Evolutionary conservation across 345 rosid species (phyloP), one percentile per base, ranked within the genome.

Genomic region (Corchorus capsularis): DNA sequence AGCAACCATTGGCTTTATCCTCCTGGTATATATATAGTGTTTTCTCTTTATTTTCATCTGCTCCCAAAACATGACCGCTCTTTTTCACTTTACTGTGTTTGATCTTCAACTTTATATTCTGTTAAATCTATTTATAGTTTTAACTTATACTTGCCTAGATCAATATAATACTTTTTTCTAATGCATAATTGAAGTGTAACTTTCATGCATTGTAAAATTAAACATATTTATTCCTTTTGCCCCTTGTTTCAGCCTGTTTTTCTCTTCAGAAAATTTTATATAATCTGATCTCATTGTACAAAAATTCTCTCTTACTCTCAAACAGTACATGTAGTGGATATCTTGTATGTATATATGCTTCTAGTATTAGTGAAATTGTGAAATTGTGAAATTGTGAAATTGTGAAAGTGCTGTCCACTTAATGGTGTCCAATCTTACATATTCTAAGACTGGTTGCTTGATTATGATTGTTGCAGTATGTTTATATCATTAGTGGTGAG

Each of bases 401-500:
- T 14, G 15, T 67, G 35, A 22, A 67, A 47, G 19, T 14, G 15
- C 47, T 46, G 41, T 67, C 41, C 8, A 22, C 17, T 6, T 46
- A 67, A 43, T 65, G 52, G 19, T 67, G 39, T 32, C 60, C 12
- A 4, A 50, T 34, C 15, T 43, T 49, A 8, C 16, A 45, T 69
- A 4, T 69, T 69, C 46, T 52, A 14, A 69, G 52, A 16, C 15
- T 67, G 34, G 10, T 52, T 20, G 45, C 46, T 15, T 69, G 45
- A 69, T 35, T 59, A 35, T 34, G 17, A 45, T 52, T 69, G 46
- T 57, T 63, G 87, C 88, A 94, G 97, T 94, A 94, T 63, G 65
- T 82, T 27, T 87, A 87, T 80, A 89, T 91, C 72, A 82, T 94
- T 39, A 75, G 60, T 54, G 98, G 97, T 4, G 90, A 86, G 86